These are phyloP conservation scores for Diaporthe sp. DNA, from an alignment of 2,329 filamentous ascomycete species.

Conservation along the genomic window DNA sequence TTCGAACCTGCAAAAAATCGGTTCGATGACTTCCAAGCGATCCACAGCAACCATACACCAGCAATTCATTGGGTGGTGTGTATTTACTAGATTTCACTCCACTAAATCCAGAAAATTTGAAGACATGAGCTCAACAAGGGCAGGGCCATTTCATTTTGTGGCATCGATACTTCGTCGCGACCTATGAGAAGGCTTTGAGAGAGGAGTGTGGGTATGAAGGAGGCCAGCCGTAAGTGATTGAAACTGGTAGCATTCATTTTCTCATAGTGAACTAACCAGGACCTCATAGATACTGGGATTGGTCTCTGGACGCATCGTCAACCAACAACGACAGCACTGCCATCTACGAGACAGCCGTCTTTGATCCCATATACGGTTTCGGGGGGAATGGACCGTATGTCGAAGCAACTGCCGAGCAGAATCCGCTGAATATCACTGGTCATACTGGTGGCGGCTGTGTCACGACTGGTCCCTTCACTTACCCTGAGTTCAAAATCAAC, in stretches of 20 bases:
- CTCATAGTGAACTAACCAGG: background rate
- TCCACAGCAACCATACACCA: background rate
- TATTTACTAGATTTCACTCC: no score
- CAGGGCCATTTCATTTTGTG: background rate
- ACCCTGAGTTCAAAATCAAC: background rate
- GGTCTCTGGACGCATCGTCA: background rate
- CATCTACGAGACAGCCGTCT: background rate
- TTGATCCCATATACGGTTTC: background rate
- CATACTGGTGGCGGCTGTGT: constrained; percentile 7
- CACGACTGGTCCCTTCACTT: background rate
- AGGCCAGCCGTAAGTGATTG: background rate
- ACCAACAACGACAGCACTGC: constrained; percentile 2
- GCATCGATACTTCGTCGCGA: constrained; percentile 14
- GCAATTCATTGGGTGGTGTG: background rate
- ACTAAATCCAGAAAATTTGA: background rate
- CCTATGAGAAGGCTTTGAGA: background rate
- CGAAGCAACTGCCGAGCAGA: background rate
- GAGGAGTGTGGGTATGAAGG: background rate
- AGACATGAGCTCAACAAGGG: background rate
- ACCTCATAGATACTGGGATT: constrained; percentile 1
- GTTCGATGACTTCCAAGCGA: constrained; percentile 2
- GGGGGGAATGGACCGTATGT: constrained; percentile 11
- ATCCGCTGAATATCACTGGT: background rate
- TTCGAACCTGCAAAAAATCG: background rate
- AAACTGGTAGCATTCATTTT: background rate